phyloP scores from a whole-genome alignment of 2,329 filamentous ascomycete species.

The Zasmidium cellare region DNA sequence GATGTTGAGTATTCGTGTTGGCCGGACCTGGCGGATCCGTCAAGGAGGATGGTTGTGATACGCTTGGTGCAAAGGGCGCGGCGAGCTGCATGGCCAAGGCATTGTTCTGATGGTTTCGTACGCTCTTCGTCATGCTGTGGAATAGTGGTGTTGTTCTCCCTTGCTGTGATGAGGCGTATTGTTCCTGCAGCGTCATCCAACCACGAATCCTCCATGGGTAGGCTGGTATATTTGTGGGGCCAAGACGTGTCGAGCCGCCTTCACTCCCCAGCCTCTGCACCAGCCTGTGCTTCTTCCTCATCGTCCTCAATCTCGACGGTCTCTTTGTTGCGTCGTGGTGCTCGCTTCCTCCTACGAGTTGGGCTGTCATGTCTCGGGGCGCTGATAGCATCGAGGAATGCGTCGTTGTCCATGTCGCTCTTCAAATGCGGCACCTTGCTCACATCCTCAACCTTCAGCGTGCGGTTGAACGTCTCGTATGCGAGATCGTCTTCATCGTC shows the following conservation, averaged over 20 bases:
- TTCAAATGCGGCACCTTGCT: slow-evolving; percentile 50
- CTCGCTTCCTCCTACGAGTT: slow-evolving; percentile 40
- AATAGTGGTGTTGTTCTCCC: neutral
- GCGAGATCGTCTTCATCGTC: slow-evolving; percentile 76
- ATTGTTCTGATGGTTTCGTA: neutral
- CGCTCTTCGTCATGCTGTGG: neutral
- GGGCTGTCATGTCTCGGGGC: slow-evolving; percentile 45
- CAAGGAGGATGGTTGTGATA: neutral
- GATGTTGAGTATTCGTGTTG: neutral
- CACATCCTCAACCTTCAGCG: slow-evolving; percentile 60
- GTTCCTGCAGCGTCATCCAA: neutral
- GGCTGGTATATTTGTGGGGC: neutral
- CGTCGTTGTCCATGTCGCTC: slow-evolving; percentile 56
- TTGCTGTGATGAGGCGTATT: neutral
- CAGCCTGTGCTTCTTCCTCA: slow-evolving; percentile 13
- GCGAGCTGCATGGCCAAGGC: neutral
- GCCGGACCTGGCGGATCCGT: neutral
- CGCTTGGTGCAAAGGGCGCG: neutral
- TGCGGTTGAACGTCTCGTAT: slow-evolving; percentile 74
- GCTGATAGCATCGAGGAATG: slow-evolving; percentile 65
- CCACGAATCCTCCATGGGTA: neutral
- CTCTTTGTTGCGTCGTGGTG: slow-evolving; percentile 26
- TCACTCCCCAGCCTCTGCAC: slow-evolving; percentile 1
- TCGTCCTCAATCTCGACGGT: slow-evolving; percentile 28
- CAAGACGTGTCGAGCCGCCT: neutral